Percentiles rank a stretch among this genome's conserved stretches.
Conservation (phyloP, 371 early-diverging fungal genomes). For the Apophysomyces ossiformis region DNA sequence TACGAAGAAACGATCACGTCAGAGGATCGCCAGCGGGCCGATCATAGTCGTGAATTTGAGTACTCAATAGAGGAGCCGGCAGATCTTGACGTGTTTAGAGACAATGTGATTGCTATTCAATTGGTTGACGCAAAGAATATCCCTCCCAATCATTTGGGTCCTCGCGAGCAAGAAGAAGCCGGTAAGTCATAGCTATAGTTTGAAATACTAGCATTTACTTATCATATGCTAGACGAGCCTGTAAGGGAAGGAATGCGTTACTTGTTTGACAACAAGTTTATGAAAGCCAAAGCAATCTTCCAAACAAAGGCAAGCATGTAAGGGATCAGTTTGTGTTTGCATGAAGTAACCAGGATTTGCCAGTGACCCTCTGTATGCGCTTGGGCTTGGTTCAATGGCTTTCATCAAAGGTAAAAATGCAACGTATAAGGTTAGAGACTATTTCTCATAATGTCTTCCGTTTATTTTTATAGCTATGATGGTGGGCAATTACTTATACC, state of each 20-base stretch:
- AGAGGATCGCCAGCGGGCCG: slow-evolving; percentile 17
- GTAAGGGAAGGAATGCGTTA: slow-evolving; percentile 46
- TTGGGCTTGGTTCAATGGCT: slow-evolving; percentile 55
- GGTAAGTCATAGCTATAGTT: slow-evolving; percentile 31
- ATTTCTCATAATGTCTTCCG: neutral
- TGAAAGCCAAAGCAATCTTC: slow-evolving; percentile 51
- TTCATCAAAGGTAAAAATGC: slow-evolving; percentile 44
- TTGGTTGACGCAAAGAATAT: slow-evolving; percentile 28
- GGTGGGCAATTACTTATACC: slow-evolving; percentile 6
- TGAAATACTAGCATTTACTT: neutral
- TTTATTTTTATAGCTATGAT: slow-evolving; percentile 19
- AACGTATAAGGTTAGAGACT: neutral
- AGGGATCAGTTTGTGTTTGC: slow-evolving; percentile 13
- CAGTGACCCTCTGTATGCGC: slow-evolving; percentile 51
- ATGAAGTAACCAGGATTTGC: neutral
- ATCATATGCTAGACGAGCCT: slow-evolving; percentile 40
- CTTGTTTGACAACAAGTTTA: slow-evolving; percentile 55
- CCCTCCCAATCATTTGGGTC: slow-evolving; percentile 45
- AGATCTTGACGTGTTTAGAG: slow-evolving; percentile 26
- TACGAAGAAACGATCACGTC: slow-evolving; percentile 7
- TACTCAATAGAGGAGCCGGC: slow-evolving; percentile 30
- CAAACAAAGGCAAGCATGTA: slow-evolving; percentile 43
- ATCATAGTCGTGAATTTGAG: slow-evolving; percentile 26
- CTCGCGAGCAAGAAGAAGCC: slow-evolving; percentile 59
- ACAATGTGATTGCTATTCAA: slow-evolving; percentile 24